These are phyloP conservation scores for Plasmodiophora brassicae DNA, from an alignment of 208 protist species.

Conservation along the genomic window DNA sequence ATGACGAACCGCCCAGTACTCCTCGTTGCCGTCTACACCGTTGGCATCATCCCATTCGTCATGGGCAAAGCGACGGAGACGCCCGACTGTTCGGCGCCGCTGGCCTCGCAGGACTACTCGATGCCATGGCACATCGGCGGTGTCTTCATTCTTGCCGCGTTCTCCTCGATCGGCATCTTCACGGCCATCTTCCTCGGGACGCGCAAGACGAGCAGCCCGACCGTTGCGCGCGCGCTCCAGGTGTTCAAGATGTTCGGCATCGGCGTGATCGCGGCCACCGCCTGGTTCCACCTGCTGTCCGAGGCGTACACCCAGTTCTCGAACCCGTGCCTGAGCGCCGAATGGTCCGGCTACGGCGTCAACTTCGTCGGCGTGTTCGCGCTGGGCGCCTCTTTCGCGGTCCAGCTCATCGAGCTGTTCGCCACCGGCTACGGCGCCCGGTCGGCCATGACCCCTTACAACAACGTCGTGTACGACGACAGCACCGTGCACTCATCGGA, in stretches of 20 bases:
- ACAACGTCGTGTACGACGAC: too few species aligned
- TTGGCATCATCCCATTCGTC: too few species aligned
- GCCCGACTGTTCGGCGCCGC: too few species aligned
- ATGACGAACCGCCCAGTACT: too few species aligned
- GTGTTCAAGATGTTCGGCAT: constrained; percentile 26
- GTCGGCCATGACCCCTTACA: too few species aligned
- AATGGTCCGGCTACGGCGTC: not conserved
- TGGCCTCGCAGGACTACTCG: not conserved
- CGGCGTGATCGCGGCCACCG: not conserved
- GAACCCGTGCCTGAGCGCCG: not conserved
- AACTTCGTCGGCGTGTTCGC: constrained; percentile 14
- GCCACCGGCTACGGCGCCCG: not conserved
- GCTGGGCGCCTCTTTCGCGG: not conserved
- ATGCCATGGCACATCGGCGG: not conserved
- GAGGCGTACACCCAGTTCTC: not conserved
- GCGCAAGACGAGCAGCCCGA: too few species aligned
- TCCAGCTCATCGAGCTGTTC: constrained; percentile 31
- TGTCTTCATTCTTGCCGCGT: not conserved
- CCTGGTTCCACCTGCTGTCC: not conserved
- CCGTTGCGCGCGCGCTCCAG: not conserved
- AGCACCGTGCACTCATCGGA: too few species aligned
- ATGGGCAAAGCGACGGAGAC: too few species aligned
- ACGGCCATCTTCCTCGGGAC: not conserved
- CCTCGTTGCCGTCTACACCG: too few species aligned
- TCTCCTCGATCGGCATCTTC: not conserved